Conservation (phyloP, 2,329 filamentous ascomycete species). For the Trichoderma arundinaceum region DNA sequence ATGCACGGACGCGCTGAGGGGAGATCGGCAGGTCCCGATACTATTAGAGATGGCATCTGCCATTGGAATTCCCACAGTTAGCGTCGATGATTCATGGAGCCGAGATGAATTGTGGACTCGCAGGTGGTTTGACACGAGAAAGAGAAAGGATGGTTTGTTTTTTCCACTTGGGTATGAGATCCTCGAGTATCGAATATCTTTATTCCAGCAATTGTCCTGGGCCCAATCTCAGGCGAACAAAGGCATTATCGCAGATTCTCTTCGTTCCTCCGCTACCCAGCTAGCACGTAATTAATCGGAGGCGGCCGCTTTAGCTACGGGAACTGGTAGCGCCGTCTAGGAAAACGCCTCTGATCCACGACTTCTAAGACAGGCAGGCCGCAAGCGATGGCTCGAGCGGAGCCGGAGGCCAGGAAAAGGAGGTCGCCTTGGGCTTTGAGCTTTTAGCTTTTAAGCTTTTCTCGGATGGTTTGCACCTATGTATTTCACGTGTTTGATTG, state of each 20-base stretch:
- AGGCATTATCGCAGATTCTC: neutral
- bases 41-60: neutral
- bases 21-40: constrained; percentile 27
- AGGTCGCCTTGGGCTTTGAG: neutral
- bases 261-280: neutral
- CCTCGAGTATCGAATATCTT: too few species aligned
- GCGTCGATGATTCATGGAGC: neutral
- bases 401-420: neutral
- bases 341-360: neutral
- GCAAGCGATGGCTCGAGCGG: neutral
- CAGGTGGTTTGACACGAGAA: neutral
- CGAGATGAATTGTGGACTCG: constrained; percentile 16
- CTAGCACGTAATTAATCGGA: neutral
- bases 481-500: neutral
- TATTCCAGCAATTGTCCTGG: neutral
- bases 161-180: too few species aligned
- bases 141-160: too few species aligned
- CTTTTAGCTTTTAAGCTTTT: neutral
- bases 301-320: neutral
- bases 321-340: neutral
- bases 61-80: neutral
- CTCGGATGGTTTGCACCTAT: neutral
- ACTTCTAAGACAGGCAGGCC: constrained; percentile 11
- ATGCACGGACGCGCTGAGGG: neutral
- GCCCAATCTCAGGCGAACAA: neutral